Conservation (phyloP, 768 basidiomycete species). For the Kwoniella dendrophila region DNA sequence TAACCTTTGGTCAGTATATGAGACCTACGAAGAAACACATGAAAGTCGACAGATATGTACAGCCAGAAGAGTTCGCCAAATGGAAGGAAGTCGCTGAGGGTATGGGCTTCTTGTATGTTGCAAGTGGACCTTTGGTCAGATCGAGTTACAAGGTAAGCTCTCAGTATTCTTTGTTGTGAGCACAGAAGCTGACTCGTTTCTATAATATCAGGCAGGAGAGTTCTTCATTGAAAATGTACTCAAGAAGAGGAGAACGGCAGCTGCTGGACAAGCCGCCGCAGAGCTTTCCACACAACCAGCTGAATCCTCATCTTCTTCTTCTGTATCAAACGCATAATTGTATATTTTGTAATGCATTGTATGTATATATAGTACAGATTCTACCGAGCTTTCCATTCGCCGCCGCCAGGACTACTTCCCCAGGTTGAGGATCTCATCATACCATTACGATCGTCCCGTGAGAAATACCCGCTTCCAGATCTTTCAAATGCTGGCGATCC, state of each 20-base stretch:
- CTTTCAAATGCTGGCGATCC: constrained; percentile 16
- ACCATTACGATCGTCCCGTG: constrained; percentile 5
- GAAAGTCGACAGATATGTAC: constrained; percentile 97
- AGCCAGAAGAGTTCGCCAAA: constrained; percentile 85
- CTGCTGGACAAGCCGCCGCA: constrained; percentile 41
- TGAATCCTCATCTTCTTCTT: not conserved
- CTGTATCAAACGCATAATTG: not conserved
- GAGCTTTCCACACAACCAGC: constrained; percentile 25
- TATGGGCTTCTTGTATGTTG: constrained; percentile 96
- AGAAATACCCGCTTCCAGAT: constrained; percentile 4
- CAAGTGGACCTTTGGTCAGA: constrained; percentile 91
- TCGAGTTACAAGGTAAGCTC: constrained; percentile 89
- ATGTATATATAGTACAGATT: not conserved
- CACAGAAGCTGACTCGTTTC: constrained; percentile 1
- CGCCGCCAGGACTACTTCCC: constrained; percentile 11
- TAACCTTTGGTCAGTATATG: constrained; percentile 99
- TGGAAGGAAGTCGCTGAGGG: constrained; percentile 90
- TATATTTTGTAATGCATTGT: constrained; percentile 9
- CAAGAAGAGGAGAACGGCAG: constrained; percentile 48
- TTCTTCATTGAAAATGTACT: constrained; percentile 88
- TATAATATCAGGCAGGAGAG: constrained; percentile 75
- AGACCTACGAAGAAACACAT: constrained; percentile 97
- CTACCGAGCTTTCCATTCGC: constrained; percentile 12
- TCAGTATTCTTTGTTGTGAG: not conserved
- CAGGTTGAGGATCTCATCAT: constrained; percentile 19